A percentile compares a stretch with the other conserved stretches of the same genome.
Conservation (phyloP, 192 early-diverging fungal genomes). For the Geosiphon pyriformis region DNA sequence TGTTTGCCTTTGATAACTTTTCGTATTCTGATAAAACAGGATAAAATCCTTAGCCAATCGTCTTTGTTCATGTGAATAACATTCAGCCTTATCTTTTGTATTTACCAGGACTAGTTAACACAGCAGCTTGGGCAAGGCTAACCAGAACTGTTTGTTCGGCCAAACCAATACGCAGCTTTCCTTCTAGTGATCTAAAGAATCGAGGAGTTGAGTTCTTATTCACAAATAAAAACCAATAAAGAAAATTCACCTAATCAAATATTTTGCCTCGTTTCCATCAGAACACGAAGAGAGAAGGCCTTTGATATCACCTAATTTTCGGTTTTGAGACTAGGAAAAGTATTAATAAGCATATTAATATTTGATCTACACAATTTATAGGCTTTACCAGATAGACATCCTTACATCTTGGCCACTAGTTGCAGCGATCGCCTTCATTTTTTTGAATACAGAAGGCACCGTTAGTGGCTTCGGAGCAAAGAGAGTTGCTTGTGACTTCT, state of each 20-base stretch:
- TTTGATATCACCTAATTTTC: constrained; percentile 73
- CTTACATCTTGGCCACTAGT: constrained; percentile 69
- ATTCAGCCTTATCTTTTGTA: neutral
- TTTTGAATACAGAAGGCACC: constrained; percentile 73
- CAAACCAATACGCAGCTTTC: constrained; percentile 92
- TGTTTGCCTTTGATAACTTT: constrained; percentile 31
- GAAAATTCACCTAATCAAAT: constrained; percentile 62
- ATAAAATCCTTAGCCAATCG: neutral
- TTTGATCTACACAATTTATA: neutral
- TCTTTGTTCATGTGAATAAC: neutral
- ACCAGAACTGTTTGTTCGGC: constrained; percentile 90
- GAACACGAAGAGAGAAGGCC: constrained; percentile 69
- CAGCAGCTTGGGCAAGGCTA: constrained; percentile 81
- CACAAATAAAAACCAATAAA: neutral
- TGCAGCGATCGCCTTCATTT: constrained; percentile 80
- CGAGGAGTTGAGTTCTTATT: neutral
- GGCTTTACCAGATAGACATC: neutral
- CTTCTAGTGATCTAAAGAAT: constrained; percentile 68
- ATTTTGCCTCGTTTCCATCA: constrained; percentile 77
- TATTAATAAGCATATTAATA: neutral
- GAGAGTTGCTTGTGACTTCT: constrained; percentile 81
- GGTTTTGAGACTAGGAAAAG: constrained; percentile 59
- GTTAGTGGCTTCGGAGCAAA: constrained; percentile 75
- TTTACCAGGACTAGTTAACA: constrained; percentile 52
- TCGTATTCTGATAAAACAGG: constrained; percentile 25